These are phyloP conservation scores for Phytophthora multivora DNA, from an alignment of 352 stramenopile genomes.

Conservation along the genomic window DNA sequence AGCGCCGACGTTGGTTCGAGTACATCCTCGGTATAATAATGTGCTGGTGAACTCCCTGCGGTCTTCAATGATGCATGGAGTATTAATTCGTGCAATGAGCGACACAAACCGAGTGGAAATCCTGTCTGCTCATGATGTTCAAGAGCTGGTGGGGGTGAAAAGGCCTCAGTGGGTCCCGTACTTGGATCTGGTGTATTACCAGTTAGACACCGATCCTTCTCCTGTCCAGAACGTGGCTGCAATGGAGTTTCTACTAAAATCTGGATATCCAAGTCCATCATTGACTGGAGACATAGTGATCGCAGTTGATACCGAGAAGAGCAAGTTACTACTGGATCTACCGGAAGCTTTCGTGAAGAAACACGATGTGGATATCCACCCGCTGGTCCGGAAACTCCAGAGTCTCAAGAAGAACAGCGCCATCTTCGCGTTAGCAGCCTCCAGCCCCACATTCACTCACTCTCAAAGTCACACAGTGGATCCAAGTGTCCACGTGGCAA, in stretches of 20 bases:
- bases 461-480: conserved; percentile 29
- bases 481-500: conserved; percentile 33
- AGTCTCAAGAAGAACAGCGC: conserved; percentile 62
- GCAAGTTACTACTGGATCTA: conserved; percentile 58
- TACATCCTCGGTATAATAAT: conserved; percentile 62
- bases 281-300: conserved; percentile 69
- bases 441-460: conserved; percentile 16
- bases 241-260: conserved; percentile 57
- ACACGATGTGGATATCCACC: conserved; percentile 67
- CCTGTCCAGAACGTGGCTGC: conserved; percentile 48
- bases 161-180: conserved; percentile 58
- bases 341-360: conserved; percentile 75
- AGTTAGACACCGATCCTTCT: conserved; percentile 36
- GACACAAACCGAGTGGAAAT: conserved; percentile 34
- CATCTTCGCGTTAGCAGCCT: conserved; percentile 29
- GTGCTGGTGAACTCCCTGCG: conserved; percentile 65
- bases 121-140: conserved; percentile 58
- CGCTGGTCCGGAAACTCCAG: conserved; percentile 59
- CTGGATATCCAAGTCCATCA: conserved; percentile 4
- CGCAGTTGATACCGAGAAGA: conserved; percentile 53
- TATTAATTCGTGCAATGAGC: conserved; percentile 49
- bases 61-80: conserved; percentile 61
- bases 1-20: conserved; percentile 48
- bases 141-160: conserved; percentile 49
- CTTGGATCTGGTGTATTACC: conserved; percentile 67